phyloP scores from a whole-genome alignment of 805 yeast species.

The Myxozyma geophila region DNA sequence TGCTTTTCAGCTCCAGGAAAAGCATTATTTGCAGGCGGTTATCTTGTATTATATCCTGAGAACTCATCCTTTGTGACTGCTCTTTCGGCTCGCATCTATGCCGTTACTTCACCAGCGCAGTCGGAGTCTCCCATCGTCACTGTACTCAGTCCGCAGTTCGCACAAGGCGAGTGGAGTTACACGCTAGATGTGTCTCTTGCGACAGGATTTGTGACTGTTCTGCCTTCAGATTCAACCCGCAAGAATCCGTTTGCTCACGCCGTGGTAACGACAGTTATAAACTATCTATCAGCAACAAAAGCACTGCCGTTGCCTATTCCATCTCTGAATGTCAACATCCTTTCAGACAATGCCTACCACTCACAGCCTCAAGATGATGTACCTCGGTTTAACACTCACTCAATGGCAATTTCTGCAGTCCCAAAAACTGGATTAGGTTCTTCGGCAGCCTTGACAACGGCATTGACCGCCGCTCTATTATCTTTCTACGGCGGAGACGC shows the following conservation, averaged over 20 bases:
- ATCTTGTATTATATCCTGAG: slow-evolving; percentile 78
- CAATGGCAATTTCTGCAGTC: slow-evolving; percentile 63
- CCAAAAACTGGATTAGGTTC: slow-evolving; percentile 96
- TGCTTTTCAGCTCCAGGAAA: slow-evolving; percentile 91
- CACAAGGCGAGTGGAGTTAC: slow-evolving; percentile 71
- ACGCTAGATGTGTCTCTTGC: slow-evolving; percentile 36
- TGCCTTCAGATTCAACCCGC: slow-evolving; percentile 16
- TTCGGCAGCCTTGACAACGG: slow-evolving; percentile 90
- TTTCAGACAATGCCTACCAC: slow-evolving; percentile 88
- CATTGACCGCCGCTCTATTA: slow-evolving; percentile 70
- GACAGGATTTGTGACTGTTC: slow-evolving; percentile 42
- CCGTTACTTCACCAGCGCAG: slow-evolving; percentile 50
- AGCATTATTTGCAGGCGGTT: slow-evolving; percentile 93
- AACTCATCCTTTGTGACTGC: slow-evolving; percentile 84
- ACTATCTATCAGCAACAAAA: slow-evolving; percentile 54
- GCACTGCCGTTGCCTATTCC: slow-evolving; percentile 18
- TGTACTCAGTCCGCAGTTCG: slow-evolving; percentile 78
- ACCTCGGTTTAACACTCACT: slow-evolving; percentile 62
- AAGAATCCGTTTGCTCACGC: slow-evolving; percentile 77
- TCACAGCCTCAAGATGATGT: slow-evolving; percentile 55
- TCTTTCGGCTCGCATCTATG: slow-evolving; percentile 87
- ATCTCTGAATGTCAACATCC: slow-evolving; percentile 59
- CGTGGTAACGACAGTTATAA: slow-evolving; percentile 59
- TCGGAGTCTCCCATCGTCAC: slow-evolving; percentile 44
- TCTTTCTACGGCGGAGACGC: slow-evolving; percentile 50